Evolutionary conservation across 1,284 basidiomycete species (phyloP), one percentile per base, ranked within the genome.

Genomic region (Malassezia sp.): DNA sequence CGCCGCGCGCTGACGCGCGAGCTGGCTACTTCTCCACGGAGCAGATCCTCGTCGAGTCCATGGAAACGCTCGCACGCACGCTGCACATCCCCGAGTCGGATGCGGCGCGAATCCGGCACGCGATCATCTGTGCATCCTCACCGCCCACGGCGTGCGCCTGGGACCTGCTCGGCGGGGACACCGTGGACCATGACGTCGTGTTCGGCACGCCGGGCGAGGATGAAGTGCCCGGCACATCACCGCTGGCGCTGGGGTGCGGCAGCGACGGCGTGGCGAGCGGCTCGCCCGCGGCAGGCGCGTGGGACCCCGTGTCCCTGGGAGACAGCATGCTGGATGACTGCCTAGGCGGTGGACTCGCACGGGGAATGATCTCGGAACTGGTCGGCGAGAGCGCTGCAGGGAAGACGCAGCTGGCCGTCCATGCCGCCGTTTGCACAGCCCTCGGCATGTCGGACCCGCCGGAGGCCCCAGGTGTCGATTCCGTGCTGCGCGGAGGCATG

Each of bases 321-420:
- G 38, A 42, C 5, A 3, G 17, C 10, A 34, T 48, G 23, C 49
- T 65, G 2, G 62, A 65, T n/a, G 35, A 33, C 2, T 38, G 57
- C 20, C 47, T 65, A 1, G 34, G 40, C 1, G 62, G 62, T 6
- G 60, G 60, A 1, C 43, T 60, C 9, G 45, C 51, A 1, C 32
- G 46, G 2, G 49, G 52, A 6, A 40, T 40, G 1, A 40, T 65
- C 10, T 57, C 60, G 14, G 62, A 65, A 27, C n/a, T 65, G 15
- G 54, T 60, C 5, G 62, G 62, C 12, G 59, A 65, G 22, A 65
- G 54, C 38, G 40, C 57, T 2, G 53, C 59, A 6, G 63, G 63
- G 14, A 66, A 66, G 38, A 62, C 63, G 5, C 63, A 63, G 46
- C 38, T 60, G 15, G 50, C 50, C 3, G 29, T 66, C 4, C 56